These are phyloP conservation scores for Colletotrichum godetiae DNA, from an alignment of 2,329 filamentous ascomycete genomes.

Conservation along the genomic window DNA sequence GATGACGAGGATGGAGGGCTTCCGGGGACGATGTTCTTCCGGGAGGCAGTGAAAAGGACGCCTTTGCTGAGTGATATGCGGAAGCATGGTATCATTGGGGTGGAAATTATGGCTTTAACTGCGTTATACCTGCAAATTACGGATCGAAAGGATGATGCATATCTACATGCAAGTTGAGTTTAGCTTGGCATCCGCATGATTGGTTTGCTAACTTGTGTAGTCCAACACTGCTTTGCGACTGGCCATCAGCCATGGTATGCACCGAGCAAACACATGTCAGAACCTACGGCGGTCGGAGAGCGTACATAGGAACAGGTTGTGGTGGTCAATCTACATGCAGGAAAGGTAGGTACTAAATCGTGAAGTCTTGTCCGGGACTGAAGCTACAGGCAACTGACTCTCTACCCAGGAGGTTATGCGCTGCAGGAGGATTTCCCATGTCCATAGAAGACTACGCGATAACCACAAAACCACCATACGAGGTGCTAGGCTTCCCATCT, in stretches of 20 bases:
- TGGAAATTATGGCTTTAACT: constrained; percentile 27
- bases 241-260: constrained; percentile 23
- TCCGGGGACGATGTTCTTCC: constrained; percentile 10
- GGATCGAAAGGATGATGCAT: constrained; percentile 32
- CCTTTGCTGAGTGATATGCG: neutral
- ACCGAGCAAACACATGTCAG: neutral
- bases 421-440: constrained; percentile 28
- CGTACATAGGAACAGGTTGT: constrained; percentile 22
- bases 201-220: neutral
- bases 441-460: constrained; percentile 26
- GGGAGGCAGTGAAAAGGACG: constrained; percentile 4
- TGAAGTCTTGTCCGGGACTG: no score
- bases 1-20: neutral
- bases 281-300: neutral
- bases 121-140: constrained; percentile 24
- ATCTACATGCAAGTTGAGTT: constrained; percentile 16
- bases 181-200: fast-evolving
- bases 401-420: constrained; percentile 8
- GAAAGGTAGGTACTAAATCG: constrained; percentile 2
- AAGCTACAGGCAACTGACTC: neutral
- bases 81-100: constrained; percentile 8
- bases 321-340: constrained; percentile 36
- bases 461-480: neutral
- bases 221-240: constrained; percentile 16
- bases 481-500: constrained; percentile 16